These are phyloP conservation scores for Arthrobotrys pseudoclavata DNA, from an alignment of 2,329 filamentous ascomycete genomes.

Conservation along the genomic window DNA sequence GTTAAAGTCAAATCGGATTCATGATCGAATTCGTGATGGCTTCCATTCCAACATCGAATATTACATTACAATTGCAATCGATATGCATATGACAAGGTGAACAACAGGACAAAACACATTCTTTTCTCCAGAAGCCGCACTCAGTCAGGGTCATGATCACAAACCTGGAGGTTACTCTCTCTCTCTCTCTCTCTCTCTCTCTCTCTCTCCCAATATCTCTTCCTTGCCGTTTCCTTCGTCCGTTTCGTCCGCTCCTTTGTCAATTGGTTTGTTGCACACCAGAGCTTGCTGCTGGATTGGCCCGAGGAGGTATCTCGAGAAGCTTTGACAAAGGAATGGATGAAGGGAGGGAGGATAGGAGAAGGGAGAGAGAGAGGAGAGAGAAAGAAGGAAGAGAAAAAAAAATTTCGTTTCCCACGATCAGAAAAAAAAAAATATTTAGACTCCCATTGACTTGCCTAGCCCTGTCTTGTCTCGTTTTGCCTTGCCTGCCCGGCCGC, in stretches of 20 bases:
- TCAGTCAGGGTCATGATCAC: conserved; percentile 39
- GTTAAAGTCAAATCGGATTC: background rate
- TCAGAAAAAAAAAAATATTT: conserved; percentile 50
- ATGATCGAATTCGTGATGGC: background rate
- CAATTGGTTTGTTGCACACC: conserved; percentile 43
- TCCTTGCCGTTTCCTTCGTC: conserved; percentile 59
- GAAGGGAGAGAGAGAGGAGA: conserved; percentile 40
- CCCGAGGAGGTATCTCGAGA: conserved; percentile 49
- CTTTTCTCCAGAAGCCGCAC: conserved; percentile 28
- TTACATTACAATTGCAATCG: conserved; percentile 19
- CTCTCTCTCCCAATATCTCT: conserved; percentile 52
- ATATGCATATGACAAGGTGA: background rate
- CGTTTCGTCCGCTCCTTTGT: conserved; percentile 60
- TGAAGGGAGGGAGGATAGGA: conserved; percentile 43
- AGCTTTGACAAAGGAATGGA: conserved; percentile 60
- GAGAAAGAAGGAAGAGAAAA: conserved; percentile 39
- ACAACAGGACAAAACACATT: conserved; percentile 27
- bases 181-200: conserved; percentile 44
- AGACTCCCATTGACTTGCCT: conserved; percentile 34
- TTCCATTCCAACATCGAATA: conserved; percentile 11
- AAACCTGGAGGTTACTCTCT: conserved; percentile 51
- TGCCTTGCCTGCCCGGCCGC: conserved; percentile 19
- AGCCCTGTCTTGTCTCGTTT: background rate
- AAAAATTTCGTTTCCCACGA: conserved; percentile 50
- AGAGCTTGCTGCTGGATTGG: conserved; percentile 48